phyloP scores from a whole-genome alignment of 148 eudicot genomes.

The Rhododendron mucronatum region DNA sequence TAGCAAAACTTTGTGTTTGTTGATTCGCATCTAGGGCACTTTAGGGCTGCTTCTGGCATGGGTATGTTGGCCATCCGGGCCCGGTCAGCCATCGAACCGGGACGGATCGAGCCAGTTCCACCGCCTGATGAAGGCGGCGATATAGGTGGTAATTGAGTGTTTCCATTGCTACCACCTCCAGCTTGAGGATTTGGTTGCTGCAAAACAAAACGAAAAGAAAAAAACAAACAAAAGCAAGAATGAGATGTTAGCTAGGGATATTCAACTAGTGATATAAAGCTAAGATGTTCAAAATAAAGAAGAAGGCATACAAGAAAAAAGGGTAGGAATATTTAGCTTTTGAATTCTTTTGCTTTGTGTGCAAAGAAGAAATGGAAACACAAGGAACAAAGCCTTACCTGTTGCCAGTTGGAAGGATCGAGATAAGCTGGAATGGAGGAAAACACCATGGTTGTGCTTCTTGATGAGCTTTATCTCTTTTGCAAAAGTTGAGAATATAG shows the following conservation, averaged over 20 bases:
- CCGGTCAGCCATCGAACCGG: constrained; percentile 59
- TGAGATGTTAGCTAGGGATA: constrained; percentile 32
- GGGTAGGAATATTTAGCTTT: constrained; percentile 33
- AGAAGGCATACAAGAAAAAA: constrained; percentile 12
- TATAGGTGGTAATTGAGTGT: constrained; percentile 17
- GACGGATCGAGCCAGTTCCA: constrained; percentile 40
- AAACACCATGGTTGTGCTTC: constrained; percentile 47
- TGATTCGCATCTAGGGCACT: constrained; percentile 67
- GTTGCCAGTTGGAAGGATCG: constrained; percentile 74
- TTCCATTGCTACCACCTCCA: constrained; percentile 23
- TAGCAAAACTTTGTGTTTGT: constrained; percentile 67
- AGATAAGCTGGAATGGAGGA: constrained; percentile 66
- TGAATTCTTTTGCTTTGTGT: constrained; percentile 16
- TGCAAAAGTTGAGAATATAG: constrained; percentile 48
- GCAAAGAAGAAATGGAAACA: constrained; percentile 23
- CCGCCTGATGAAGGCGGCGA: constrained; percentile 21
- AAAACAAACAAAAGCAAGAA: not conserved
- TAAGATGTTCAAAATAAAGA: constrained; percentile 16
- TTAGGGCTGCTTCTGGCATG: constrained; percentile 50
- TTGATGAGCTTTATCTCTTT: constrained; percentile 42
- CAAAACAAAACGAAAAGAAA: not conserved
- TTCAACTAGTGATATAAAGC: constrained; percentile 24
- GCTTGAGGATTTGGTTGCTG: constrained; percentile 36
- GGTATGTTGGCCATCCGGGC: constrained; percentile 69
- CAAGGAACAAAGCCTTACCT: constrained; percentile 20